phyloP scores from a whole-genome alignment of 78 protist species.

The Cyanophora paradoxa region DNA sequence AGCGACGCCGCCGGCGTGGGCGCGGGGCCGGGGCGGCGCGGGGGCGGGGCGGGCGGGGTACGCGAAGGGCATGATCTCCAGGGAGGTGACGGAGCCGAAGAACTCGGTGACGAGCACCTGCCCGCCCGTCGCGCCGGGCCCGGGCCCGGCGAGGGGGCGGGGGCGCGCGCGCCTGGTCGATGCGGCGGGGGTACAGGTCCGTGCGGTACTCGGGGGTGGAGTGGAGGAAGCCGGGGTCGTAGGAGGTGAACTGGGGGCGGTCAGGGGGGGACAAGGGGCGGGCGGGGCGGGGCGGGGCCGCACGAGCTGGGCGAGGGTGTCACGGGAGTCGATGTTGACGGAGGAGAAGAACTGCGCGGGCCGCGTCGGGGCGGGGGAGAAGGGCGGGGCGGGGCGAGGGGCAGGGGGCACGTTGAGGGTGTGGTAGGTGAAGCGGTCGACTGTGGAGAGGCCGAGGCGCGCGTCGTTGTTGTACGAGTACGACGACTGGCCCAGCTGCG shows the following conservation, averaged over 20 bases:
- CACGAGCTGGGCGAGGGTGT: neutral
- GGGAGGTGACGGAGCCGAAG: neutral
- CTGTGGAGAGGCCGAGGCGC: constrained; percentile 62
- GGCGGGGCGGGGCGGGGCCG: neutral
- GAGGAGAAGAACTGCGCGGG: neutral
- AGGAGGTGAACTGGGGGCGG: neutral
- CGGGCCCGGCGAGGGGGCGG: neutral
- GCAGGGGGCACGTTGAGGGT: too few species aligned
- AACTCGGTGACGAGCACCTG: neutral
- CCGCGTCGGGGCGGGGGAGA: too few species aligned
- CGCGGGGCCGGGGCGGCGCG: too few species aligned
- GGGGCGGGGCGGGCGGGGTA: too few species aligned
- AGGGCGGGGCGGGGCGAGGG: too few species aligned
- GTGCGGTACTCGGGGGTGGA: neutral
- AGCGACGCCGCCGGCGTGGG: too few species aligned
- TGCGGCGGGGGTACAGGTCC: neutral
- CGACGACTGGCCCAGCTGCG: neutral
- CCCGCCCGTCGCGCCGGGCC: neutral
- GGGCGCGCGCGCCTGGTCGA: neutral
- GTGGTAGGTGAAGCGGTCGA: constrained; percentile 77
- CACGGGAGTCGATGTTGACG: neutral
- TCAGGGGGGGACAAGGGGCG: neutral
- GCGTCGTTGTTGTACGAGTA: constrained; percentile 53
- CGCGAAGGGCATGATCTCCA: too few species aligned
- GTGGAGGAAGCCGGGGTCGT: neutral